A percentile compares a stretch with the other conserved stretches of the same genome.
Evolutionary conservation across 768 basidiomycete genomes (phyloP).

Genomic region (Infundibulicybe gibba): DNA sequence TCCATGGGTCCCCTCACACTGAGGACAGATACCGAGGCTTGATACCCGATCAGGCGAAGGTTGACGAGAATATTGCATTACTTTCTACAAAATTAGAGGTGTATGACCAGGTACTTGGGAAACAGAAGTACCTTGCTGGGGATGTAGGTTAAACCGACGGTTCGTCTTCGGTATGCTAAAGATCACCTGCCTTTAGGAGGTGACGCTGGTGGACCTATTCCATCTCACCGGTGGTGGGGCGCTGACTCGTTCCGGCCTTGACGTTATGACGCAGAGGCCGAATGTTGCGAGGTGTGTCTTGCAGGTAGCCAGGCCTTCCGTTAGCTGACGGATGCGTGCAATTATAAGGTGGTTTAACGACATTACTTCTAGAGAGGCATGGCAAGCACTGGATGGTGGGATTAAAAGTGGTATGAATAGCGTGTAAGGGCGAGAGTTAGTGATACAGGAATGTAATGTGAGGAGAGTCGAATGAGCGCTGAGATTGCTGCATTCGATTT

Average conservation of each 20-base stretch:
- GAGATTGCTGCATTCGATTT: no score
- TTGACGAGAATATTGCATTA: slow-evolving; percentile 15
- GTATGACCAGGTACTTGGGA: slow-evolving; percentile 42
- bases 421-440: no score
- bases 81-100: slow-evolving; percentile 31
- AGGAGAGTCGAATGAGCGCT: no score
- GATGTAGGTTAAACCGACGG: slow-evolving; percentile 24
- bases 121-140: slow-evolving; percentile 43
- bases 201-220: slow-evolving; percentile 37
- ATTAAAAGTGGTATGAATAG: no score
- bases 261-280: slow-evolving; percentile 26
- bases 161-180: not conserved
- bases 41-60: slow-evolving; percentile 11
- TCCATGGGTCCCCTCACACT: no score
- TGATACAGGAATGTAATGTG: no score
- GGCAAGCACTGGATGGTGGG: slow-evolving; percentile 21
- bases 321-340: not conserved
- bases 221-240: slow-evolving; percentile 30
- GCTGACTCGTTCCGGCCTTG: slow-evolving; percentile 11
- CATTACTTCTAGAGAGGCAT: slow-evolving; percentile 36
- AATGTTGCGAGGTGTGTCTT: slow-evolving; percentile 34
- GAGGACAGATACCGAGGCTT: not conserved
- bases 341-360: slow-evolving; percentile 44
- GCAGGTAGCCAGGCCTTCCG: not conserved
- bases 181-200: slow-evolving; percentile 12